Conservation (phyloP, 805 yeast genomes). For the Candida xiaguanensis region DNA sequence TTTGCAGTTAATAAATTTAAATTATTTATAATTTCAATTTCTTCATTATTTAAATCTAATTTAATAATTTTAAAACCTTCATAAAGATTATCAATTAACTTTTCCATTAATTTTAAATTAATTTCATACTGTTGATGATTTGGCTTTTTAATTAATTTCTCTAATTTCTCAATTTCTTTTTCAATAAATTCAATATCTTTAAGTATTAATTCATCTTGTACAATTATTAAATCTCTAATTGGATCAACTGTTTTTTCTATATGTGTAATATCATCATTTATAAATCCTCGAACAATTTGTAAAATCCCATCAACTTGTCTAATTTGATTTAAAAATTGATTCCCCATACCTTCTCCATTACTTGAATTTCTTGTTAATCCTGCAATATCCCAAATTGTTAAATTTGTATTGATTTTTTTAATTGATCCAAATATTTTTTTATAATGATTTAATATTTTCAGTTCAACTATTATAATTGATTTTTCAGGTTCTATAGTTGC, state of each 20-base stretch:
- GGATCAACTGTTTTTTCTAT: slow-evolving; percentile 60
- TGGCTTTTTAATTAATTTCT: slow-evolving; percentile 27
- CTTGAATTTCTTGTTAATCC: slow-evolving; percentile 62
- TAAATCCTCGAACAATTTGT: slow-evolving; percentile 65
- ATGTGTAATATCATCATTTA: slow-evolving; percentile 63
- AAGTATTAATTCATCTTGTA: slow-evolving; percentile 59
- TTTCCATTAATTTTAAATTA: slow-evolving; percentile 29
- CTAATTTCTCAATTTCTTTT: slow-evolving; percentile 32
- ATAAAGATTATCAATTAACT: slow-evolving; percentile 30
- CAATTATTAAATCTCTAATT: slow-evolving; percentile 58
- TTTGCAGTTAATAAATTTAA: slow-evolving; percentile 80
- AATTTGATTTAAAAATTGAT: slow-evolving; percentile 64
- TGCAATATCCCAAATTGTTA: slow-evolving; percentile 65
- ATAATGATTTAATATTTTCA: slow-evolving; percentile 46
- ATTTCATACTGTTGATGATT: slow-evolving; percentile 20
- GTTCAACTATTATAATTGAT: slow-evolving; percentile 52
- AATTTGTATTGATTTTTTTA: slow-evolving; percentile 49
- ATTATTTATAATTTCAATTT: slow-evolving; percentile 63
- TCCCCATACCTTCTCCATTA: slow-evolving; percentile 72
- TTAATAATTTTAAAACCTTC: slow-evolving; percentile 60
- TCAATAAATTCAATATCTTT: slow-evolving; percentile 64
- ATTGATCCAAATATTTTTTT: slow-evolving; percentile 46
- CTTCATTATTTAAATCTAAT: slow-evolving; percentile 56
- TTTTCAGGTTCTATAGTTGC: slow-evolving; percentile 77
- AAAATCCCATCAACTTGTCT: slow-evolving; percentile 69